phyloP scores from a whole-genome alignment of 2,329 filamentous ascomycete species.

The Parasarocladium wereldwijsianum region DNA sequence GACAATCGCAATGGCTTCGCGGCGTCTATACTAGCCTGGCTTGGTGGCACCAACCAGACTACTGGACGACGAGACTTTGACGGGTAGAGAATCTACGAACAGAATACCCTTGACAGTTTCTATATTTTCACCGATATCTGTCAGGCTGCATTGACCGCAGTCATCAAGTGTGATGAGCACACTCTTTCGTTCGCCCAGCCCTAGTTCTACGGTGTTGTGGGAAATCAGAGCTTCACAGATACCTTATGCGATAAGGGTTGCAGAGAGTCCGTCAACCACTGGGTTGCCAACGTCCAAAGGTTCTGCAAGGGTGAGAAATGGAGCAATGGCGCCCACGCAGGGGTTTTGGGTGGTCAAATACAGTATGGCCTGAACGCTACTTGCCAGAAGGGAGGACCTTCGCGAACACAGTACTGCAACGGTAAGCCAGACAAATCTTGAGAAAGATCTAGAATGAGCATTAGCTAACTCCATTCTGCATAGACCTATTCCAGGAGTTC shows the following conservation, averaged over 20 bases:
- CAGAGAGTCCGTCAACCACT: not conserved
- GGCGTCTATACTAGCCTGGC: conserved; percentile 10
- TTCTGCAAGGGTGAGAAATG: not conserved
- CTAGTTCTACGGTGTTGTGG: not conserved
- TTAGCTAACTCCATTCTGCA: not conserved
- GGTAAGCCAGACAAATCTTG: not conserved
- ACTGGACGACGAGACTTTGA: conserved; percentile 7
- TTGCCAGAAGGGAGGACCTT: conserved; percentile 4
- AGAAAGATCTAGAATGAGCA: not conserved
- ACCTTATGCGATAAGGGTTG: not conserved
- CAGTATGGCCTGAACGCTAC: conserved; percentile 4
- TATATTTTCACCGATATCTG: not conserved
- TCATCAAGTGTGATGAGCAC: not conserved
- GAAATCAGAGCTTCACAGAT: not conserved
- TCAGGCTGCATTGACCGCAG: not conserved
- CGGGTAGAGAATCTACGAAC: conserved; percentile 6
- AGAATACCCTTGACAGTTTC: not conserved
- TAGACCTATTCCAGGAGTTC: conserved; percentile 4
- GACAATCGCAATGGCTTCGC: conserved; percentile 9
- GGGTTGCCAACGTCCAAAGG: too few species aligned
- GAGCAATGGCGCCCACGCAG: not conserved
- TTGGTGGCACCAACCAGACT: conserved; percentile 6
- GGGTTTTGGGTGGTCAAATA: not conserved
- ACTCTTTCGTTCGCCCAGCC: not conserved
- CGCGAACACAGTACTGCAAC: conserved; percentile 6